Evolutionary conservation across 352 stramenopile species (phyloP).

Genomic region (Phytophthora hybrid): DNA sequence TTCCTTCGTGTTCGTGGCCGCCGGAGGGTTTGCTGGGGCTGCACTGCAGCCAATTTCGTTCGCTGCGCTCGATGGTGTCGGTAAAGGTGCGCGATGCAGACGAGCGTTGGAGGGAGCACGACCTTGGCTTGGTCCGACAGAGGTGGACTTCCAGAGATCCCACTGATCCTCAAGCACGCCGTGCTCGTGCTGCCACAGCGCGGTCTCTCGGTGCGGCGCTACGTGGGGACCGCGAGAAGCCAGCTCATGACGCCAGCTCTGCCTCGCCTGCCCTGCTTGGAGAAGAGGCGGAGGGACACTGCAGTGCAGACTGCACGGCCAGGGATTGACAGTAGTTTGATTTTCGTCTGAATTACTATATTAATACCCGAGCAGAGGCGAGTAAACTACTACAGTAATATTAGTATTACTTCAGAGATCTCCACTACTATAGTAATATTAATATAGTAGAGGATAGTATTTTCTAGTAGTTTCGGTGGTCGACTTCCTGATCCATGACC

Average conservation of each 20-base stretch:
- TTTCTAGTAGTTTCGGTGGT: too few relatives aligned
- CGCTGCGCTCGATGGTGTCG: neutral
- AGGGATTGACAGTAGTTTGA: too few relatives aligned
- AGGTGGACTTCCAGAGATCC: conserved; percentile 3
- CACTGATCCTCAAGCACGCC: neutral
- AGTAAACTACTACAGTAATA: too few relatives aligned
- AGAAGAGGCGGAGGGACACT: conserved; percentile 25
- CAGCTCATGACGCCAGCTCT: conserved; percentile 31
- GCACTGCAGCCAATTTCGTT: conserved; percentile 20
- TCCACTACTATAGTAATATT: too few relatives aligned
- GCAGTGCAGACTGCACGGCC: neutral
- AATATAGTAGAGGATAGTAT: too few relatives aligned
- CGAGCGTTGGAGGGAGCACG: neutral
- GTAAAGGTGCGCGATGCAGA: conserved; percentile 3
- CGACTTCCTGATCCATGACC: too few relatives aligned
- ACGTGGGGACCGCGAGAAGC: conserved; percentile 13
- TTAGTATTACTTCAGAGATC: too few relatives aligned
- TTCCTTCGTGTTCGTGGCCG: neutral
- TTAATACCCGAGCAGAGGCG: too few relatives aligned
- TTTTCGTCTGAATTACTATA: too few relatives aligned
- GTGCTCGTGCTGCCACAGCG: neutral
- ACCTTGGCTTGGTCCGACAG: conserved; percentile 1
- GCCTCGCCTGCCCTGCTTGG: conserved; percentile 14
- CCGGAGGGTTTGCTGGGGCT: neutral
- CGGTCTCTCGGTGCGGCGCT: conserved; percentile 15